These are phyloP conservation scores for Pichia sorboxylosa DNA, from an alignment of 1,139 yeast species.

Conservation along the genomic window DNA sequence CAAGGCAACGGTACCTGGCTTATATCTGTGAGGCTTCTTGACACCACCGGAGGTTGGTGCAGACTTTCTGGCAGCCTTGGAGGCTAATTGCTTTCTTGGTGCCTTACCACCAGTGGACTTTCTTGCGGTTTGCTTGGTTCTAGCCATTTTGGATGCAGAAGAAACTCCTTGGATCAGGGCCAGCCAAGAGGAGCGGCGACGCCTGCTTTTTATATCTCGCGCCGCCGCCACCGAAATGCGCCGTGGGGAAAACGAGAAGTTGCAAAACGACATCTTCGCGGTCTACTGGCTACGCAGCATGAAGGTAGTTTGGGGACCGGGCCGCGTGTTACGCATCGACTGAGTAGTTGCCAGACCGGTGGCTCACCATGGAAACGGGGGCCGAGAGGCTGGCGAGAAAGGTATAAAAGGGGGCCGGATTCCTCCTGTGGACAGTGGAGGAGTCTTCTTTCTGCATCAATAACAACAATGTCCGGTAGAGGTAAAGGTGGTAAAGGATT, in stretches of 20 bases:
- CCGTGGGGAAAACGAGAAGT: conserved; percentile 2
- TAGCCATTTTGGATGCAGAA: conserved; percentile 53
- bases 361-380: neutral
- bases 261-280: too few relatives aligned
- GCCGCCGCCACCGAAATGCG: too few relatives aligned
- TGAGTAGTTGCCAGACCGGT: neutral
- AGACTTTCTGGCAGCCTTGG: conserved; percentile 98
- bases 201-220: too few relatives aligned
- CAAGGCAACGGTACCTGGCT: conserved; percentile 99
- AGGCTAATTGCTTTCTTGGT: conserved; percentile 98
- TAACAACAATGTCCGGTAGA: conserved; percentile 83
- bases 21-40: conserved; percentile 99
- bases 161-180: neutral
- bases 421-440: neutral
- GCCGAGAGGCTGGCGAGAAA: too few relatives aligned
- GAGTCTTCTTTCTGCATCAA: conserved; percentile 3
- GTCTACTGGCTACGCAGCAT: too few relatives aligned
- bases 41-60: conserved; percentile 98
- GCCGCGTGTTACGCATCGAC: neutral
- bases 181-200: too few relatives aligned
- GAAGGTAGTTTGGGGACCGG: neutral
- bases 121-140: conserved; percentile 98
- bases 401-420: neutral
- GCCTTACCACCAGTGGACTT: conserved; percentile 99
- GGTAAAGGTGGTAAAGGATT: conserved; percentile 99